phyloP scores from a whole-genome alignment of 2,329 filamentous ascomycete genomes.

The Escovopsis sp. region DNA sequence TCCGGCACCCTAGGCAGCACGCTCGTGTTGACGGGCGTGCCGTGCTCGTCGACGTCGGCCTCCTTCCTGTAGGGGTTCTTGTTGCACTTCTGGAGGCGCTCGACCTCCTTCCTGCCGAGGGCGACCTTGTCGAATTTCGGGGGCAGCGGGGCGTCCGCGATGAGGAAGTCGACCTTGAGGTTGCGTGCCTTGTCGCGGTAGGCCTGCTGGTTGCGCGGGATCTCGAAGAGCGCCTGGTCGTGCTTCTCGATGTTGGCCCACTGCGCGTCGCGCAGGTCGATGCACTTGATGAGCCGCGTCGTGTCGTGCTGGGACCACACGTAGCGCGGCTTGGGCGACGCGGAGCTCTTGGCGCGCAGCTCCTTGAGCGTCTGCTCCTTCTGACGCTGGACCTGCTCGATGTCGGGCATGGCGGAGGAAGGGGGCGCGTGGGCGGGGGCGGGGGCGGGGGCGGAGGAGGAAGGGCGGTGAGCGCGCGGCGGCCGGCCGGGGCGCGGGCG shows the following conservation, averaged over 20 bases:
- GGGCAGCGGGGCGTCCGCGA: conserved; percentile 29
- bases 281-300: conserved; percentile 25
- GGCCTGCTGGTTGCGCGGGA: conserved; percentile 36
- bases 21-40: conserved; percentile 24
- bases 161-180: conserved; percentile 37
- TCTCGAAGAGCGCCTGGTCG: conserved; percentile 23
- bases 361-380: conserved; percentile 10
- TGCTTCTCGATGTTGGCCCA: conserved; percentile 20
- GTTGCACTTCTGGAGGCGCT: conserved; percentile 23
- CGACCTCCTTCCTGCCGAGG: conserved; percentile 35
- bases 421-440: neutral
- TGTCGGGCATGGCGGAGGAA: conserved; percentile 9
- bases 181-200: conserved; percentile 44
- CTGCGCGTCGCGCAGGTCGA: conserved; percentile 16
- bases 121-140: conserved; percentile 34
- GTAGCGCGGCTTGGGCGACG: conserved; percentile 13
- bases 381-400: conserved; percentile 10
- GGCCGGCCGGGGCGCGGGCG: neutral
- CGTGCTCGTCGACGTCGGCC: conserved; percentile 27
- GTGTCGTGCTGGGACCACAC: conserved; percentile 31
- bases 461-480: neutral
- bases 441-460: neutral
- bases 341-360: conserved; percentile 11
- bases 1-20: neutral
- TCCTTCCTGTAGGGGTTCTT: conserved; percentile 37